Base-by-base conservation (phyloP, 2,329 filamentous ascomycete species). In the Knoxdaviesia proteae region DNA sequence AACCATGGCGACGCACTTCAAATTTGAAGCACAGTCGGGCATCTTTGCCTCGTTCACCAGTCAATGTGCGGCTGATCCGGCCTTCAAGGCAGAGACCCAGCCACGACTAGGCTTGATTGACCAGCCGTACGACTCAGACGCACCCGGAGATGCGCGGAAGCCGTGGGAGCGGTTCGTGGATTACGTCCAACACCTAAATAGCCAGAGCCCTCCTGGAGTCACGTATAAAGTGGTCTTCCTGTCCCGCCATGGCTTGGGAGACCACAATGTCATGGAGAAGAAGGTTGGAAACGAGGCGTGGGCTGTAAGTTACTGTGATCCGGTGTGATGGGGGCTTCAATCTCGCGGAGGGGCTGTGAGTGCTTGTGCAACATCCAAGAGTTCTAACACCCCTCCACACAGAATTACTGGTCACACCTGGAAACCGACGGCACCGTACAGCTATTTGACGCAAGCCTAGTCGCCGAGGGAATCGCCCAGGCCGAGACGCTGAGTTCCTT, bases 201-300 rank as follows among this genome's bases (percentile, higher is more conserved):
- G 55, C 7, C 51, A 58, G 6, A 57, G 59, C 3, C 55, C 60
- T 0, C 48, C 54, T 4, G 61, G 58, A 42, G 62, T 64, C n/a
- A 53, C 52, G 9, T 77, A 74, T 56, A 68, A 70, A 44, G 59
- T 76, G 8, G 46, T 75, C 7, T 63, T 58, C 46, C 56, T 74
- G 45, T 71, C 67, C 29, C 63, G 73, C 9, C 73, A 77, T 50
- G 72, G 73, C 9, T 59, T 71, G 49, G 72, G 71, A 30, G 58
- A 52, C 42, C 60, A 65, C 40, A 64, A 65, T 45, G 56, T 57
- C 42, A 69, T 68, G 43, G 66, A 73, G 48, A 57, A 61, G n/a
- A 67, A 64, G 48, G 74, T 73, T 45, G 71, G 71, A 36, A 71
- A 64, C 0, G 60, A 61, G 4, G 66, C 61, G 7, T 77, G 72